Evolutionary conservation across 75 land plant genomes (phyloP).

Genomic region (Picea sitchensis): DNA sequence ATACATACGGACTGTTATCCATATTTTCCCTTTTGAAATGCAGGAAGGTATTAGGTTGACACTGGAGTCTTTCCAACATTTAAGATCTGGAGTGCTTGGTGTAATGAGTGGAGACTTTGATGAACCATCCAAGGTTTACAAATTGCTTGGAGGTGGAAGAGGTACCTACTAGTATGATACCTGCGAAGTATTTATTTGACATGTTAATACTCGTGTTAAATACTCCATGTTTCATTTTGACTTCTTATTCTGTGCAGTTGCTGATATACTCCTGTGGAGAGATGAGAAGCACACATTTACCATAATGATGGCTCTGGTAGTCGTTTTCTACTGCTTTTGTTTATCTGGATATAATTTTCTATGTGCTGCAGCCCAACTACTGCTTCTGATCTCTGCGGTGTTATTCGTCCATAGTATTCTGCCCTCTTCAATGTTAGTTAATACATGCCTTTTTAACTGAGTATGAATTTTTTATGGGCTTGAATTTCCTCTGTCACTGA

Average conservation of each 20-base stretch:
- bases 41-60: slow-evolving; percentile 83
- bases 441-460: background rate
- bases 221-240: background rate
- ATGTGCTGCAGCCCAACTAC: slow-evolving; percentile 52
- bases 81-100: slow-evolving; percentile 42
- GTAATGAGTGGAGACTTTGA: slow-evolving; percentile 15
- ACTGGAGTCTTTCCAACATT: slow-evolving; percentile 63
- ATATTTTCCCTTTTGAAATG: slow-evolving; percentile 6
- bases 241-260: slow-evolving; percentile 42
- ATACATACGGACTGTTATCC: background rate
- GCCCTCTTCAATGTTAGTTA: slow-evolving; percentile 51
- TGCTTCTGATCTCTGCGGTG: slow-evolving; percentile 34
- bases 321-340: slow-evolving; percentile 48
- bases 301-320: slow-evolving; percentile 29
- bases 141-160: slow-evolving; percentile 55
- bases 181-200: background rate
- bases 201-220: background rate
- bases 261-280: slow-evolving; percentile 80
- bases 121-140: slow-evolving; percentile 57
- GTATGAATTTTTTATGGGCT: background rate
- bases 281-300: slow-evolving; percentile 53
- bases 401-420: slow-evolving; percentile 58
- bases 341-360: slow-evolving; percentile 54
- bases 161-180: slow-evolving; percentile 24
- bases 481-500: background rate